Evolutionary conservation across 768 basidiomycete species (phyloP).

Genomic region (Lactarius pseudohatsudake): DNA sequence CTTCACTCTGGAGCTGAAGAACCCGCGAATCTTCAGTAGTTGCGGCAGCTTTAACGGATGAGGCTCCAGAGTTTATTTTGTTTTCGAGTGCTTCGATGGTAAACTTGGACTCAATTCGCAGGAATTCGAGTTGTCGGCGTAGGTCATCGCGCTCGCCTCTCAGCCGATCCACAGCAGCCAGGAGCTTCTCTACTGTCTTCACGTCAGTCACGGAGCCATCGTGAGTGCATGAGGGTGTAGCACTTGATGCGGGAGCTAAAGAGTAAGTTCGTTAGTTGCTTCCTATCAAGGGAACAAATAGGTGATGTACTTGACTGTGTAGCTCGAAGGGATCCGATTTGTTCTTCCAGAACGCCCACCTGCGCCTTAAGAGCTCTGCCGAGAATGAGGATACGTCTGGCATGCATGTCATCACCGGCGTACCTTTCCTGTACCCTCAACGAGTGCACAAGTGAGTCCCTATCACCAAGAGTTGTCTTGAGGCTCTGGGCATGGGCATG

Average conservation of each 20-base stretch:
- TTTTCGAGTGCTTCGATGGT: constrained; percentile 57
- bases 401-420: background rate
- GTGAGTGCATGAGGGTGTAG: background rate
- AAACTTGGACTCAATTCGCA: constrained; percentile 65
- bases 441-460: constrained; percentile 32
- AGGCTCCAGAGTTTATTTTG: constrained; percentile 41
- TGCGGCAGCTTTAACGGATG: constrained; percentile 18
- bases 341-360: constrained; percentile 9
- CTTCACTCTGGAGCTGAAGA: constrained; percentile 26
- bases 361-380: constrained; percentile 23
- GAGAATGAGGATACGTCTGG: background rate
- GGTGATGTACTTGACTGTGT: background rate
- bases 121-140: constrained; percentile 62
- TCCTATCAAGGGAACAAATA: too few species aligned
- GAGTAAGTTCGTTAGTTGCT: background rate
- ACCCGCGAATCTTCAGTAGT: constrained; percentile 17
- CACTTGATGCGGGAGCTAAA: constrained; percentile 5
- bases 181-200: constrained; percentile 51
- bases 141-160: constrained; percentile 65
- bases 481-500: constrained; percentile 35
- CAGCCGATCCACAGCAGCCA: constrained; percentile 64
- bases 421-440: constrained; percentile 34
- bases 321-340: constrained; percentile 1
- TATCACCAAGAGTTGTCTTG: constrained; percentile 28
- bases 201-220: constrained; percentile 23